phyloP scores from a whole-genome alignment of 352 stramenopile genomes.

The Globisporangium polare region DNA sequence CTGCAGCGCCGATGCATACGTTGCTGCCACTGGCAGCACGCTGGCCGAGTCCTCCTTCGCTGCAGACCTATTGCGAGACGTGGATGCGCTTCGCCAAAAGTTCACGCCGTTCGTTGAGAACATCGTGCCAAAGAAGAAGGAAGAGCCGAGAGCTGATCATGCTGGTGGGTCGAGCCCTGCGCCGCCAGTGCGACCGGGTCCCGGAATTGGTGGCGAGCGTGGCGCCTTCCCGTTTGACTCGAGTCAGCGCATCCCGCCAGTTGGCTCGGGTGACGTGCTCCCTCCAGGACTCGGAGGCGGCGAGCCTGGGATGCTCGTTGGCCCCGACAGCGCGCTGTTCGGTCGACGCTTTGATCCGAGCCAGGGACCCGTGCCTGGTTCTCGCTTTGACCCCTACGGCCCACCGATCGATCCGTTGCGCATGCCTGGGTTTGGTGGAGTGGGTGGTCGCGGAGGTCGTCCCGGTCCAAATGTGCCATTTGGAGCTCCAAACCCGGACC shows the following conservation, averaged over 20 bases:
- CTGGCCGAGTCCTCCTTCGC: slow-evolving; percentile 19
- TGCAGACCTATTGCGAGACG: slow-evolving; percentile 41
- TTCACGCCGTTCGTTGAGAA: slow-evolving; percentile 55
- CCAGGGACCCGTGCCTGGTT: slow-evolving; percentile 56
- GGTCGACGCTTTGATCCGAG: slow-evolving; percentile 51
- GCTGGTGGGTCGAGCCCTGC: background rate
- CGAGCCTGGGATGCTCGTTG: slow-evolving; percentile 69
- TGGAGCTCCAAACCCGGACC: slow-evolving; percentile 69
- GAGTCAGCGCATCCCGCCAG: slow-evolving; percentile 13
- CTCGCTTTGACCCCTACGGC: slow-evolving; percentile 83
- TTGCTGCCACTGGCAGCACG: background rate
- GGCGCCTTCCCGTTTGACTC: slow-evolving; percentile 8
- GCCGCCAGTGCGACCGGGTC: background rate
- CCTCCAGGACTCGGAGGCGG: slow-evolving; percentile 53
- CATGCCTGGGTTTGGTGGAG: slow-evolving; percentile 30
- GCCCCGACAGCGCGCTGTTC: slow-evolving; percentile 73
- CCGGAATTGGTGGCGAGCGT: background rate
- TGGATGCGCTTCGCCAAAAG: slow-evolving; percentile 42
- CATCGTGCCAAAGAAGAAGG: slow-evolving; percentile 43
- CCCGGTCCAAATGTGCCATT: slow-evolving; percentile 62
- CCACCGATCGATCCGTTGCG: slow-evolving; percentile 52
- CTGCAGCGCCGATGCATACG: slow-evolving; percentile 6
- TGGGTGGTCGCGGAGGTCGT: slow-evolving; percentile 21
- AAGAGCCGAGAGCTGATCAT: background rate
- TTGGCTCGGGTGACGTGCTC: slow-evolving; percentile 66